Percentiles rank a stretch among this genome's conserved stretches.
Conservation (phyloP, 345 rosid genomes). For the Eucalyptus marginata region DNA sequence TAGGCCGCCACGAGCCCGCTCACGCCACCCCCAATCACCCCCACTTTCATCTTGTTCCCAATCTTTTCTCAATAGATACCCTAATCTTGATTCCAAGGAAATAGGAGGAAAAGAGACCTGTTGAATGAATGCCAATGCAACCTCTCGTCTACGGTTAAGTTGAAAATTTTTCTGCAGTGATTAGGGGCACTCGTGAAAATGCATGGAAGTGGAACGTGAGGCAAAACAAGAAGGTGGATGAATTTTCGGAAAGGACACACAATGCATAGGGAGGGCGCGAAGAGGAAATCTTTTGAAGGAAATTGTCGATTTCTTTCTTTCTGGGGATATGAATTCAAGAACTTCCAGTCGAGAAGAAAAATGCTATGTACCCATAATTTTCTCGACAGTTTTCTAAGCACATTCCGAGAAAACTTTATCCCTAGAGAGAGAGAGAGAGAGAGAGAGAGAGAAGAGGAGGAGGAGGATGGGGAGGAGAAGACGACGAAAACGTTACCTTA, state of each 20-base stretch:
- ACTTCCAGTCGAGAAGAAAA: not conserved
- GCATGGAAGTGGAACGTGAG: not conserved
- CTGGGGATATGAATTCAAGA: not conserved
- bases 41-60: not conserved
- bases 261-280: not conserved
- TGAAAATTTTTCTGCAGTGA: not conserved
- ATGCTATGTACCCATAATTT: not conserved
- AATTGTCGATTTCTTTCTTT: not conserved
- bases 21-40: constrained; percentile 29
- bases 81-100: not conserved
- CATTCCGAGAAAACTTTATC: not conserved
- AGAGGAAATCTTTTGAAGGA: not conserved
- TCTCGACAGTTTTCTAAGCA: not conserved
- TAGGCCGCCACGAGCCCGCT: constrained; percentile 28
- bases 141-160: not conserved
- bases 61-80: not conserved
- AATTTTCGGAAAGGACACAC: no score
- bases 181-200: not conserved
- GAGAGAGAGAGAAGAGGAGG: not conserved
- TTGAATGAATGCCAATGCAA: not conserved
- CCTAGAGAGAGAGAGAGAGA: not conserved
- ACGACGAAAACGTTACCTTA: not conserved
- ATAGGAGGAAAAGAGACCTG: not conserved
- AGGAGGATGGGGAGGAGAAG: not conserved
- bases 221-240: not conserved